phyloP scores from a whole-genome alignment of 1,284 basidiomycete genomes.

The Cryptococcus amylolentus region DNA sequence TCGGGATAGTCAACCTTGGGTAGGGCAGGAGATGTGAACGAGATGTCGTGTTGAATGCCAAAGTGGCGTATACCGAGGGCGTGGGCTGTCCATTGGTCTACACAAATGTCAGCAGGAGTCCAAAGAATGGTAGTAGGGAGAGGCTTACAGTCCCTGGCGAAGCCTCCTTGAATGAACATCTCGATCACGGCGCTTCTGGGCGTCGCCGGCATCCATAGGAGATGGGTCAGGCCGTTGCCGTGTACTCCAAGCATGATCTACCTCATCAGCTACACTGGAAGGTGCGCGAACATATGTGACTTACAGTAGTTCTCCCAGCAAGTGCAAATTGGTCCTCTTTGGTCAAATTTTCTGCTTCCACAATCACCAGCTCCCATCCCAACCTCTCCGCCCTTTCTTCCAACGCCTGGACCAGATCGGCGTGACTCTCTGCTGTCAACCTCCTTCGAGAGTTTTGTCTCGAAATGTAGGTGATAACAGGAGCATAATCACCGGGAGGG shows the following conservation, averaged over 20 bases:
- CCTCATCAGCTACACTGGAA: neutral
- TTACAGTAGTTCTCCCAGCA: slow-evolving; percentile 45
- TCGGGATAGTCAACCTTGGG: slow-evolving; percentile 64
- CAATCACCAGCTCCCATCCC: slow-evolving; percentile 59
- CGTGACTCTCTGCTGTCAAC: slow-evolving; percentile 61
- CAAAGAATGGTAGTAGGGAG: neutral
- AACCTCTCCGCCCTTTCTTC: slow-evolving; percentile 57
- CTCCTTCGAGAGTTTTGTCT: slow-evolving; percentile 61
- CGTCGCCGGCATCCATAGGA: slow-evolving; percentile 50
- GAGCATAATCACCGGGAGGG: slow-evolving; percentile 38
- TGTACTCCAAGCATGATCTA: slow-evolving; percentile 52
- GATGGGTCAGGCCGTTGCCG: slow-evolving; percentile 50
- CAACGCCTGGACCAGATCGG: slow-evolving; percentile 58
- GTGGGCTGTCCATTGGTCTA: slow-evolving; percentile 50
- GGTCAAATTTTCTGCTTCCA: slow-evolving; percentile 45
- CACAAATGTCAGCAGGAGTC: neutral
- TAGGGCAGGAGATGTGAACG: slow-evolving; percentile 57
- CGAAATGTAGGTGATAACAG: slow-evolving; percentile 71
- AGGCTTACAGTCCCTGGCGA: slow-evolving; percentile 46
- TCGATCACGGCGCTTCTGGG: slow-evolving; percentile 49
- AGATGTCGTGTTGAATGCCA: slow-evolving; percentile 47
- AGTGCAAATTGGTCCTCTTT: slow-evolving; percentile 50
- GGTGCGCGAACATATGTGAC: slow-evolving; percentile 2
- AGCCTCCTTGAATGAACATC: slow-evolving; percentile 48
- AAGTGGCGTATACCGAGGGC: slow-evolving; percentile 48